Conservation (phyloP, 1,139 yeast genomes). For the Geotrichum fermentans region DNA sequence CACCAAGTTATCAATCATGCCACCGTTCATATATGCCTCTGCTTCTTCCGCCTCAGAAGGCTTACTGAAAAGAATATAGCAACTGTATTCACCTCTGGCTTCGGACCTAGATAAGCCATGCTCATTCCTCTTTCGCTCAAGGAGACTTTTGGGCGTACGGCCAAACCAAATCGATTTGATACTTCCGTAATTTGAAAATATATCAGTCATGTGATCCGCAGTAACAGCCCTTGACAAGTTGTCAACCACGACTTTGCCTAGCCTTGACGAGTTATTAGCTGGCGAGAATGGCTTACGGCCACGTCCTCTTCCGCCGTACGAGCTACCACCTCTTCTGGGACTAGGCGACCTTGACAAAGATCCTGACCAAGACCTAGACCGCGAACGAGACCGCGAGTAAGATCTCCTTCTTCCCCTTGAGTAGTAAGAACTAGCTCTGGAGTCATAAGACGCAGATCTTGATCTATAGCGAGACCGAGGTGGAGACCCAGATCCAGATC, state of each 20-base stretch:
- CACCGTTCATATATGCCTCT: slow-evolving; percentile 28
- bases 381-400: slow-evolving; percentile 8
- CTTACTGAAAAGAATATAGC: slow-evolving; percentile 24
- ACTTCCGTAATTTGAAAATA: slow-evolving; percentile 29
- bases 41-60: slow-evolving; percentile 29
- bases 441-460: slow-evolving; percentile 1
- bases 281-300: slow-evolving; percentile 4
- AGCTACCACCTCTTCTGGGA: not conserved
- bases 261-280: slow-evolving; percentile 3
- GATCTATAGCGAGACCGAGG: slow-evolving; percentile 4
- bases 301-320: not conserved
- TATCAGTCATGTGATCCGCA: slow-evolving; percentile 28
- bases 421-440: not conserved
- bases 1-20: slow-evolving; percentile 27
- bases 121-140: not conserved
- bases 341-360: slow-evolving; percentile 19
- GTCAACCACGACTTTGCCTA: slow-evolving; percentile 24
- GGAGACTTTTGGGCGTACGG: slow-evolving; percentile 8
- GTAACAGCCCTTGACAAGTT: slow-evolving; percentile 24
- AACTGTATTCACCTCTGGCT: slow-evolving; percentile 16
- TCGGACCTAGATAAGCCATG: not conserved
- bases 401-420: not conserved
- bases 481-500: slow-evolving; percentile 20
- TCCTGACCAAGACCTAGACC: slow-evolving; percentile 20
- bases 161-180: slow-evolving; percentile 25